Evolutionary conservation across 495 filamentous ascomycete genomes (phyloP), one percentile per base, ranked within the genome.

Genomic region (Aspergillus campestris): DNA sequence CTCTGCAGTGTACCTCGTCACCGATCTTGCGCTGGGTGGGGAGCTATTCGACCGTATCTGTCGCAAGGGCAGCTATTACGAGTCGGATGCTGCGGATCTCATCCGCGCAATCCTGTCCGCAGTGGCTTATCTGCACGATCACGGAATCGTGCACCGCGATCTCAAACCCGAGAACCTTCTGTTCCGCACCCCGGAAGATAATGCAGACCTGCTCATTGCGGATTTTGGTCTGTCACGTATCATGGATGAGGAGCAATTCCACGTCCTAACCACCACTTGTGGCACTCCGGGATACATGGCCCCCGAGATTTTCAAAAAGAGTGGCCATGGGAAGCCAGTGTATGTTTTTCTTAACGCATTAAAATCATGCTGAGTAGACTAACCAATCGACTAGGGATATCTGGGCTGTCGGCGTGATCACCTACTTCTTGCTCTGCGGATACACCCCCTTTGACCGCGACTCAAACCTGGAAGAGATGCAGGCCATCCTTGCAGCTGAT

Each of bases 171-270:
- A 77, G 58, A 78, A 77, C 32, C 51, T 78, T 13, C 59, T 78
- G 11, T 78, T 78, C 55, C 69, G 74, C 32, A 78, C 74, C 0
- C 74, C 74, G 5, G 74, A 77, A 48, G 74, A 78, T 47, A 78
- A 78, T 52, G 74, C 74, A 9, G 74, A 78, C 45, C 64, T 98
- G n/a, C 68, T 98, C 42, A 97, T 98, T 58, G 92, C 94, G 31
- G 92, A 98, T 62, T 98, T 98, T 57, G 92, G 92, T 7, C 70
- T 98, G 30, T 87, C 81, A 9, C 74, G 92, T 34, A 97, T 98
- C 65, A 96, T 98, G 89, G 94, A 98, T 61, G 94, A 97, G 68
- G 90, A 97, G 65, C 87, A 96, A 58, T 97, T 98, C 62, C 94
- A 96, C 58, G 90, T 97, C 24, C 69, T 98, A 31, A 98, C 94